These are phyloP conservation scores for Closterium sp. DNA, from an alignment of 139 green algal species.

Conservation along the genomic window DNA sequence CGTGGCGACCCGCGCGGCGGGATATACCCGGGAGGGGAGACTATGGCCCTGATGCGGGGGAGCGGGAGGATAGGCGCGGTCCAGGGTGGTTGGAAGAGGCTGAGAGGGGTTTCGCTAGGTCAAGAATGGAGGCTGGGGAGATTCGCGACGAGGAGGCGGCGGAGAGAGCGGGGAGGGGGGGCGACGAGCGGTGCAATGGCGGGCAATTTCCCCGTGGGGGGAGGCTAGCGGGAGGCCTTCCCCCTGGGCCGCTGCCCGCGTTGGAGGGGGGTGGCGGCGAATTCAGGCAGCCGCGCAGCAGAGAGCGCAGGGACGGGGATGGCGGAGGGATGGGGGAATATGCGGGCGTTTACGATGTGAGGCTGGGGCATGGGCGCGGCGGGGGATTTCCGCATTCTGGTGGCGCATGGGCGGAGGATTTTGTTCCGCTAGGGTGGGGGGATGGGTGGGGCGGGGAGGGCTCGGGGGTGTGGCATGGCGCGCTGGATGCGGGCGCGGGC, in stretches of 20 bases:
- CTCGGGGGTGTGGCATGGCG: neutral
- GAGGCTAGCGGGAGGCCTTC: neutral
- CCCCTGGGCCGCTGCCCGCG: too few species aligned
- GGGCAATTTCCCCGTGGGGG: neutral
- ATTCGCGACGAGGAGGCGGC: neutral
- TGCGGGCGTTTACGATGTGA: neutral
- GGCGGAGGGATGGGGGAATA: neutral
- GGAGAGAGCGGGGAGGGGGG: neutral
- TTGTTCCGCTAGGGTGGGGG: neutral
- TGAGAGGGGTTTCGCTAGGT: neutral
- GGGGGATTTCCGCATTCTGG: neutral
- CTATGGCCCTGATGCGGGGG: neutral
- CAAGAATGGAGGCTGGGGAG: neutral
- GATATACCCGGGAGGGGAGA: neutral
- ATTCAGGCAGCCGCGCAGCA: neutral
- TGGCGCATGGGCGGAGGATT: neutral
- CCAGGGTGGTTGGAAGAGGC: neutral
- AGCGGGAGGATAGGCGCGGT: neutral
- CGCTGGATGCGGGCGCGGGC: neutral
- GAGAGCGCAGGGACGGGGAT: neutral
- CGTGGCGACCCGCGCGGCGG: neutral
- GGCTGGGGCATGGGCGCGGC: neutral
- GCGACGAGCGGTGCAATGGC: neutral
- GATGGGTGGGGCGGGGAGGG: neutral
- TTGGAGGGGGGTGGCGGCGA: neutral